These are phyloP conservation scores for Volvariella volvacea DNA, from an alignment of 1,284 basidiomycete genomes.

Conservation along the genomic window DNA sequence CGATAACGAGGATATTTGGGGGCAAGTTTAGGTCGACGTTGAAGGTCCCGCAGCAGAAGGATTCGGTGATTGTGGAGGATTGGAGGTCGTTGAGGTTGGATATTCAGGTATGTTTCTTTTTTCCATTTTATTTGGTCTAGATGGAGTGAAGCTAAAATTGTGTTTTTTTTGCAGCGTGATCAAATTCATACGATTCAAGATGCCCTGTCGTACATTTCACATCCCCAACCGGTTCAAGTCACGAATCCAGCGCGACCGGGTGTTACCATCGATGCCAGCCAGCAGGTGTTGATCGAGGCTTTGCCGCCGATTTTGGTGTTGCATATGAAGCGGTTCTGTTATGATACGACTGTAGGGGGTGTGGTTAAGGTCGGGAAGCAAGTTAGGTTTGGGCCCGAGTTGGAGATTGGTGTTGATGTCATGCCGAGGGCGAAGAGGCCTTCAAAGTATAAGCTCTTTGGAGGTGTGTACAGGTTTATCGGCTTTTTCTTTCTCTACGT, in stretches of 20 bases:
- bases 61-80: constrained; percentile 88
- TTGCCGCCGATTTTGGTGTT: constrained; percentile 85
- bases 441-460: constrained; percentile 80
- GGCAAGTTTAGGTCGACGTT: constrained; percentile 90
- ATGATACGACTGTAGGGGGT: constrained; percentile 73
- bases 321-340: constrained; percentile 92
- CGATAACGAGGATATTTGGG: constrained; percentile 89
- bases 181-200: constrained; percentile 78
- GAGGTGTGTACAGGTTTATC: constrained; percentile 51
- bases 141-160: constrained; percentile 1
- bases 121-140: constrained; percentile 2
- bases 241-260: constrained; percentile 53
- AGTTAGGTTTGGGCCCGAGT: constrained; percentile 71
- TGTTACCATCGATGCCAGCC: constrained; percentile 72
- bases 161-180: constrained; percentile 43
- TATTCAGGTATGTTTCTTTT: constrained; percentile 61
- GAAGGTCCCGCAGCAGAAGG: constrained; percentile 75
- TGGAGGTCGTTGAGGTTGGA: constrained; percentile 89
- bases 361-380: constrained; percentile 86
- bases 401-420: constrained; percentile 73
- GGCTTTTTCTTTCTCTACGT: not conserved
- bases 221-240: constrained; percentile 79
- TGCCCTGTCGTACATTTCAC: constrained; percentile 74
- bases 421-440: constrained; percentile 48
- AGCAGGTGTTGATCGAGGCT: constrained; percentile 83